These are phyloP conservation scores for Ehretia macrophylla DNA, from an alignment of 257 asterid species.

Conservation along the genomic window DNA sequence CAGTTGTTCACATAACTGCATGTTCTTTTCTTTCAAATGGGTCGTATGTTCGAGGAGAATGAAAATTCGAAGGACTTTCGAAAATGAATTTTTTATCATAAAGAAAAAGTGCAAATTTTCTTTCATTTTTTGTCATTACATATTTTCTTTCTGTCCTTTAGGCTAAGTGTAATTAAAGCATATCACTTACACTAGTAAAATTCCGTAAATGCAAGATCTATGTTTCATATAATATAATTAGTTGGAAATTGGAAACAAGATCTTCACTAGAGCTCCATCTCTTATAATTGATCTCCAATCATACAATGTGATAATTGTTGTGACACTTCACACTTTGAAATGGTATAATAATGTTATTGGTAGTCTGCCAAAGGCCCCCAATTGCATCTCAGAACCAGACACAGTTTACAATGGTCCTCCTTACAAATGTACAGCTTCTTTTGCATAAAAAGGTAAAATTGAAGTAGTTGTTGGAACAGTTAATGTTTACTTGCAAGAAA, in stretches of 20 bases:
- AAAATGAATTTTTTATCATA: too few species aligned
- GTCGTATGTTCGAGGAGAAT: too few species aligned
- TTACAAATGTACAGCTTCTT: not conserved
- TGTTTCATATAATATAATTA: not conserved
- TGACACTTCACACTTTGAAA: not conserved
- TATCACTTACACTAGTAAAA: too few species aligned
- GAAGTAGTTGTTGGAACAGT: constrained; percentile 17
- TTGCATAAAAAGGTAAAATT: not conserved
- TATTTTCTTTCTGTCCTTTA: too few species aligned
- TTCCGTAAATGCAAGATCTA: not conserved
- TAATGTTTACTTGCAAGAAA: not conserved
- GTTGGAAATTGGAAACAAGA: not conserved
- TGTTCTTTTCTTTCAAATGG: too few species aligned
- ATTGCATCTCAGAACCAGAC: not conserved
- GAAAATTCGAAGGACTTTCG: too few species aligned
- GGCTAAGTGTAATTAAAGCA: not conserved
- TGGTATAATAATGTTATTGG: not conserved
- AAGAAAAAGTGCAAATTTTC: too few species aligned
- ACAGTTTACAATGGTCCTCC: not conserved
- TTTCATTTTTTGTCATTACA: too few species aligned
- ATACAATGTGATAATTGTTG: not conserved
- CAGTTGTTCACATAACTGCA: too few species aligned
- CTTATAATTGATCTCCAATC: not conserved
- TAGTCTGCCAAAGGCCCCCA: not conserved
- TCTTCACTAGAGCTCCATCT: not conserved